Percentiles rank a stretch among this genome's conserved stretches.
Conservation (phyloP, 1,139 yeast species). For the Blastobotrys aristatus region DNA sequence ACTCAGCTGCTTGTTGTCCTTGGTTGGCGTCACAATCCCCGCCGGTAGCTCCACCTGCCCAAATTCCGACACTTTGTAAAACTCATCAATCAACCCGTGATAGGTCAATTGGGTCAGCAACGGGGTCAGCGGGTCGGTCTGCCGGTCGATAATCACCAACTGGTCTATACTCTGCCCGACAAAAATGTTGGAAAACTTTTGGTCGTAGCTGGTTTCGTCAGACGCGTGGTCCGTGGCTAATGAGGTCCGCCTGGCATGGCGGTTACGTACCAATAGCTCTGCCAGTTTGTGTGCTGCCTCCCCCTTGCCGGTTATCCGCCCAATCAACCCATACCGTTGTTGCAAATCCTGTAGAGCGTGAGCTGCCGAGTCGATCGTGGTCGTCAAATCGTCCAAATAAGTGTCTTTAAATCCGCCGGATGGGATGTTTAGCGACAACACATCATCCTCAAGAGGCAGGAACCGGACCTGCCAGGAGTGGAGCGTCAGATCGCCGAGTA, state of each 20-base stretch:
- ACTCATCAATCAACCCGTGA: slow-evolving; percentile 75
- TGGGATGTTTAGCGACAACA: slow-evolving; percentile 34
- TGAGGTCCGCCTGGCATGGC: slow-evolving; percentile 25
- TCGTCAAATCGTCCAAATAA: slow-evolving; percentile 35
- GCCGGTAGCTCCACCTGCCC: slow-evolving; percentile 42
- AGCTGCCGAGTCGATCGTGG: slow-evolving; percentile 41
- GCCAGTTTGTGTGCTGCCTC: slow-evolving; percentile 40
- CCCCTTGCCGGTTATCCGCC: slow-evolving; percentile 48
- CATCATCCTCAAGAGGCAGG: slow-evolving; percentile 31
- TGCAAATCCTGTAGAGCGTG: slow-evolving; percentile 38
- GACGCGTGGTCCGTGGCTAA: slow-evolving; percentile 17
- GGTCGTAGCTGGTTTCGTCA: slow-evolving; percentile 21
- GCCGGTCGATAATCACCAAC: slow-evolving; percentile 71
- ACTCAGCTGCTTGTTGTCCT: slow-evolving; percentile 18
- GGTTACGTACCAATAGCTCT: slow-evolving; percentile 29
- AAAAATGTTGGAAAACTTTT: slow-evolving; percentile 31
- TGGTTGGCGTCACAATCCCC: slow-evolving; percentile 26
- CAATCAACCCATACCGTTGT: slow-evolving; percentile 35
- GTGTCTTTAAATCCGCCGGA: slow-evolving; percentile 34
- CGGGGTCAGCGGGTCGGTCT: slow-evolving; percentile 66
- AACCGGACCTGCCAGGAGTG: slow-evolving; percentile 35
- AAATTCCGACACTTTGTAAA: slow-evolving; percentile 48
- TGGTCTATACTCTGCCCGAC: slow-evolving; percentile 36
- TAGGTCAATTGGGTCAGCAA: slow-evolving; percentile 74
- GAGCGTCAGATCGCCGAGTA: slow-evolving; percentile 37